Percentiles rank a stretch among this genome's conserved stretches.
Conservation (phyloP, 257 asterid genomes). For the Solanum bukasovii region DNA sequence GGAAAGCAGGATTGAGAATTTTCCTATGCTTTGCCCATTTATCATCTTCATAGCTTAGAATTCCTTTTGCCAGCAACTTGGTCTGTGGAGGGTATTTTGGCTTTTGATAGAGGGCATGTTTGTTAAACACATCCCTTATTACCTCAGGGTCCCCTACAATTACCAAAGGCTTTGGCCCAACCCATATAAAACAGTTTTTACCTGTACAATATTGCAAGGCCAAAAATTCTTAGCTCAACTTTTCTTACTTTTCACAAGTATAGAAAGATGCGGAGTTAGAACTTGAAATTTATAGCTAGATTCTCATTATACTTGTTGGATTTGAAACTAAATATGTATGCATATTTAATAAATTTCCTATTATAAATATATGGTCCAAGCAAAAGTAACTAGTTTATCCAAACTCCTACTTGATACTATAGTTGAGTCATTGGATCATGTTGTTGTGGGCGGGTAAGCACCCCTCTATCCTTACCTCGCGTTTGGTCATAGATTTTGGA, state of each 20-base stretch:
- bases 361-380: too few species aligned
- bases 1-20: conserved; percentile 55
- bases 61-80: conserved; percentile 24
- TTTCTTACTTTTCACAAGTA: background rate
- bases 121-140: conserved; percentile 1
- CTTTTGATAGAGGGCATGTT: conserved; percentile 19
- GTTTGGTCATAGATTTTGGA: background rate
- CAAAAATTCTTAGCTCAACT: background rate
- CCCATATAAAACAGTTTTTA: conserved; percentile 27
- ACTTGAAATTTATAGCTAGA: background rate
- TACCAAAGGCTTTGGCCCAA: background rate
- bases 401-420: background rate
- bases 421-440: background rate
- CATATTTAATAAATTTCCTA: background rate
- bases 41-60: conserved; percentile 18
- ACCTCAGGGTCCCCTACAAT: too few species aligned
- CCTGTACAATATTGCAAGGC: conserved; percentile 17
- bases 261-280: background rate
- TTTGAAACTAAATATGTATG: background rate
- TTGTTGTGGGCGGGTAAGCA: background rate
- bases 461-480: background rate
- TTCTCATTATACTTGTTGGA: background rate
- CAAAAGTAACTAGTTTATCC: background rate
- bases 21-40: conserved; percentile 55
- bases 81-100: conserved; percentile 19